Evolutionary conservation across 108 stramenopile genomes (phyloP).

Genomic region (Schizochytrium sp.): DNA sequence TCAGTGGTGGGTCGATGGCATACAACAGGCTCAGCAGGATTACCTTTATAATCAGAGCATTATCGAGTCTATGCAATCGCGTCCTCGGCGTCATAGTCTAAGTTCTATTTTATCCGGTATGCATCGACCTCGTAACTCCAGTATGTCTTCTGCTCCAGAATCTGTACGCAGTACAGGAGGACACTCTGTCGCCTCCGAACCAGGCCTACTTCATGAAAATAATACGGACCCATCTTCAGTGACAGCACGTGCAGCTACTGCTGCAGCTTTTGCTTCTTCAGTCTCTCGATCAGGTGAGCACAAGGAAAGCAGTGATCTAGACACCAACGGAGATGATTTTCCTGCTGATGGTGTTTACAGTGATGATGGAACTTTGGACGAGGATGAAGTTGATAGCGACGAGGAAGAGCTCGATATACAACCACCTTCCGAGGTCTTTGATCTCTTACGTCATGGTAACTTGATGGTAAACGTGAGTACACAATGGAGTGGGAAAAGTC

Average conservation of each 20-base stretch:
- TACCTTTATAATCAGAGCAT: conserved; percentile 17
- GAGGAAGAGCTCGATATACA: not conserved
- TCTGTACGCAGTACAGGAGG: no score
- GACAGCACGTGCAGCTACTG: no score
- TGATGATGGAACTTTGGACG: not conserved
- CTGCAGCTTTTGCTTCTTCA: no score
- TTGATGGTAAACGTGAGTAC: conserved; percentile 4
- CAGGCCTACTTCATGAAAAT: no score
- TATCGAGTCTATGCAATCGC: not conserved
- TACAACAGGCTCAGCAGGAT: not conserved
- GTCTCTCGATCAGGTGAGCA: no score
- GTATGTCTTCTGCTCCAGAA: no score
- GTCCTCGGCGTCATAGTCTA: not conserved
- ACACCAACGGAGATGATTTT: not conserved
- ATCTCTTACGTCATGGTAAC: conserved; percentile 1
- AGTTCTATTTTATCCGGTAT: not conserved
- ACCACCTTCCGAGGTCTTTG: not conserved
- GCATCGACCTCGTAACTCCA: no score
- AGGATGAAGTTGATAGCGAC: not conserved
- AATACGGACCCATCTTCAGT: no score
- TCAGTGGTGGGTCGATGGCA: conserved; percentile 46
- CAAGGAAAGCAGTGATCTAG: not conserved
- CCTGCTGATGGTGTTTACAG: not conserved
- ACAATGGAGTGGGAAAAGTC: conserved; percentile 12
- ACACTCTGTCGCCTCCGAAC: no score